Evolutionary conservation across 306 rosid genomes (phyloP), one percentile per base, ranked within the genome.

Genomic region (Begonia masoniana): DNA sequence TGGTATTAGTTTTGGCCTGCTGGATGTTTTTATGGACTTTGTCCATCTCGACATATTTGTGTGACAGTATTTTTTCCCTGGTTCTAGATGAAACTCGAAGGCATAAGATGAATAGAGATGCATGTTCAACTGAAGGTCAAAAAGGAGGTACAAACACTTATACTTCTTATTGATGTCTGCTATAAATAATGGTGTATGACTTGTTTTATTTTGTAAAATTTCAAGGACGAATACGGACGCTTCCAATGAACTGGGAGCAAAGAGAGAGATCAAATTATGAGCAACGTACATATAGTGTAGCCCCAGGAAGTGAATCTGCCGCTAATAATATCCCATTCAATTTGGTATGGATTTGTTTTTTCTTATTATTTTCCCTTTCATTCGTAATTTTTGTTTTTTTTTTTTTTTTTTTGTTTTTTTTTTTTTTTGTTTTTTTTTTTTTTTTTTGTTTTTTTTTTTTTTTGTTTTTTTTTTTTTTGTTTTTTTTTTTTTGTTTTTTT

Each of bases 201-300:
- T 60, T 41, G 52, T 3, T 51, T 43, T 70, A n/a, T 56, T 56
- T 13, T 31, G 39, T 64, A 56, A 48, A 60, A 43, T 71, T 11
- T 45, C 3, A 61, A 91, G 99, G 96, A 39, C 78, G 94, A 80
- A 62, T 78, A 45, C 91, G 88, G 21, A 59, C 96, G 23, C 66
- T 70, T 62, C 68, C 79, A 56, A 71, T 71, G 24, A 84, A 75
- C 75, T 85, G 76, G 94, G 97, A 91, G 62, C 85, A 77, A 70
- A 75, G 81, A 73, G 99, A 86, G 14, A 78, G 88, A 51, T 61
- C 76, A 83, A 54, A 75, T 75, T 77, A 57, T 48, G 94, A 76
- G 56, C 87, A 76, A 56, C 81, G 79, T 46, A 58, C 81, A 9
- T 73, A 79, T 61, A 68, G 72, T 66, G 59, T 73, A 54, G 68